Base-by-base conservation (phyloP, 345 rosid species). In the Anastatica hierochuntica region DNA sequence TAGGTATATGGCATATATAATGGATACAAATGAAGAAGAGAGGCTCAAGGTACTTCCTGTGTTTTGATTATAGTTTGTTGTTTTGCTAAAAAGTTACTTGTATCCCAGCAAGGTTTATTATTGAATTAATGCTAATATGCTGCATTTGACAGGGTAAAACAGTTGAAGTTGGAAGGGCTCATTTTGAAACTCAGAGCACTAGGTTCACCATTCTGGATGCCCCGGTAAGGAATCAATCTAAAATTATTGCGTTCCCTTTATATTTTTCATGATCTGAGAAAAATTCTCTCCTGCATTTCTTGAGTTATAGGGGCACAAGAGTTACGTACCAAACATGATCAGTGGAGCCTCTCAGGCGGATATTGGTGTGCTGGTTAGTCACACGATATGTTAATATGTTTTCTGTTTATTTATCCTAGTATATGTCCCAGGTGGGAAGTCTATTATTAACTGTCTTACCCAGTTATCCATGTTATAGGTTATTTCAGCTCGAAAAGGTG, bases 261-360 rank as follows among this genome's bases (percentile, higher is more conserved):
- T n/a, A n/a, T n/a, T n/a, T n/a, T n/a, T n/a, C n/a, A n/a, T n/a
- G n/a, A n/a, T n/a, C n/a, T n/a, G n/a, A n/a, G n/a, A n/a, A n/a
- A n/a, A n/a, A n/a, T n/a, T n/a, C n/a, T n/a, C n/a, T n/a, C n/a
- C n/a, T n/a, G n/a, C n/a, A n/a, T n/a, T n/a, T n/a, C n/a, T n/a
- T n/a, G n/a, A n/a, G n/a, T n/a, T n/a, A n/a, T n/a, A n/a, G n/a
- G n/a, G n/a, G n/a, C n/a, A n/a, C n/a, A n/a, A n/a, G n/a, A n/a
- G n/a, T n/a, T n/a, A n/a, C n/a, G 97, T 94, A 14, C 97, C 97
- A 7, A 94, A 88, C 72, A 94, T 88, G 99, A 94, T 94, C 33
- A 85, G 95, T 69, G 99, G 99, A 68, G 97, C 99, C 59, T 77
- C 99, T 30, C 99, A 94, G 67, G 99, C 97, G 12, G 99, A 94